phyloP scores from a whole-genome alignment of 176 grass and related monocot species.

The Musa troglodytarum region DNA sequence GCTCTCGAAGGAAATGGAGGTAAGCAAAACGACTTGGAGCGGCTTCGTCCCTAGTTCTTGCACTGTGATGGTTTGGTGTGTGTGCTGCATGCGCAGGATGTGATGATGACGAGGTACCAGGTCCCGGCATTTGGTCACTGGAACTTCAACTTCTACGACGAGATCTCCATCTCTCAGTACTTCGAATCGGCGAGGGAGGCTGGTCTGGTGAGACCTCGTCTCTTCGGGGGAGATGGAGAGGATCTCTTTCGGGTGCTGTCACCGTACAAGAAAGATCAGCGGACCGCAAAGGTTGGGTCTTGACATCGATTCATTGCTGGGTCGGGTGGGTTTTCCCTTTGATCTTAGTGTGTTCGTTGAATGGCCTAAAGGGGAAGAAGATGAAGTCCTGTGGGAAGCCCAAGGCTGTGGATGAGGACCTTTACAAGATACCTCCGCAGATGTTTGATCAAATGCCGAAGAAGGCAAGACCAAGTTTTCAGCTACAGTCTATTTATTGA shows the following conservation, averaged over 20 bases:
- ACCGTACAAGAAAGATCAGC: too few relatives aligned
- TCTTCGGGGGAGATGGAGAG: background rate
- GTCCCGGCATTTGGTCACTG: constrained; percentile 11
- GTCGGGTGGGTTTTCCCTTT: too few relatives aligned
- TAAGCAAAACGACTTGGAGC: background rate
- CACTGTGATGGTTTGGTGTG: background rate
- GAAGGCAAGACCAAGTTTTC: background rate
- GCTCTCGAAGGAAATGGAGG: background rate
- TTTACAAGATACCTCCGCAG: constrained; percentile 79
- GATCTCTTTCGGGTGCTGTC: constrained; percentile 4
- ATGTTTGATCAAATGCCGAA: constrained; percentile 56
- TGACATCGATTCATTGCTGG: background rate
- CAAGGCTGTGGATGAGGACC: constrained; percentile 56
- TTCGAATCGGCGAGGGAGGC: background rate
- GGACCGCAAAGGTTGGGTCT: background rate
- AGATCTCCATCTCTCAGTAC: background rate
- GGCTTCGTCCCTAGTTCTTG: background rate
- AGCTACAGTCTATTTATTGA: too few relatives aligned
- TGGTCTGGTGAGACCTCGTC: too few relatives aligned
- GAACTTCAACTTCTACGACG: background rate
- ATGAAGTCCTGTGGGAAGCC: constrained; percentile 33
- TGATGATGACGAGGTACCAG: background rate
- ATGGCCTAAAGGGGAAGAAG: constrained; percentile 1
- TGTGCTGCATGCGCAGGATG: background rate
- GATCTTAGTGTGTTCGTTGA: too few relatives aligned